A percentile compares a stretch with the other conserved stretches of the same genome.
phyloP scores from a whole-genome alignment of 169 alveolate species.

The Cryptosporidium muris region DNA sequence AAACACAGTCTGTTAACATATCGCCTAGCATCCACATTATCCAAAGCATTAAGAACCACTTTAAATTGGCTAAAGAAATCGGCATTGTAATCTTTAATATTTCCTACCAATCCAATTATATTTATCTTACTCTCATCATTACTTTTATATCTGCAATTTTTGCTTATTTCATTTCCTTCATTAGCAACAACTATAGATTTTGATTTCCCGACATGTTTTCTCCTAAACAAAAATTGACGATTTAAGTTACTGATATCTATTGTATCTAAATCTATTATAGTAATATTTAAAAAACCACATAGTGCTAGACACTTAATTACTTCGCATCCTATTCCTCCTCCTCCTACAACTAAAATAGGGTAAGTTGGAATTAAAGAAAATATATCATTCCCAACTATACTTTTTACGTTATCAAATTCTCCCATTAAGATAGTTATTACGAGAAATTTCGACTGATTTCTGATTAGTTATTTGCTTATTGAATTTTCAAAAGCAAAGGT shows the following conservation, averaged over 20 bases:
- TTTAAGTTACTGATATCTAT: conserved; percentile 96
- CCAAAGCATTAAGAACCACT: conserved; percentile 93
- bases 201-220: conserved; percentile 84
- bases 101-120: conserved; percentile 82
- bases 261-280: conserved; percentile 95
- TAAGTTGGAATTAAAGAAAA: conserved; percentile 74
- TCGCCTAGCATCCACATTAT: conserved; percentile 93
- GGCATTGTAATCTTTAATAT: conserved; percentile 82
- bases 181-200: conserved; percentile 89
- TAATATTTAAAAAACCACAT: conserved; percentile 90
- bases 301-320: conserved; percentile 92
- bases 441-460: background rate
- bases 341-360: conserved; percentile 91
- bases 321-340: conserved; percentile 99
- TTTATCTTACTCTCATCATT: conserved; percentile 75
- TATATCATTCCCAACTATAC: conserved; percentile 70
- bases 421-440: conserved; percentile 32
- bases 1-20: conserved; percentile 92
- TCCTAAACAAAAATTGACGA: conserved; percentile 95
- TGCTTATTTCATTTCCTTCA: conserved; percentile 77
- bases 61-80: conserved; percentile 87
- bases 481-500: no score
- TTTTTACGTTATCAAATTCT: conserved; percentile 32
- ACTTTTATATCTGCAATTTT: conserved; percentile 77
- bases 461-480: no score